Evolutionary conservation across 75 land plant species (phyloP).

Genomic region (Chamaecyparis obtusa): DNA sequence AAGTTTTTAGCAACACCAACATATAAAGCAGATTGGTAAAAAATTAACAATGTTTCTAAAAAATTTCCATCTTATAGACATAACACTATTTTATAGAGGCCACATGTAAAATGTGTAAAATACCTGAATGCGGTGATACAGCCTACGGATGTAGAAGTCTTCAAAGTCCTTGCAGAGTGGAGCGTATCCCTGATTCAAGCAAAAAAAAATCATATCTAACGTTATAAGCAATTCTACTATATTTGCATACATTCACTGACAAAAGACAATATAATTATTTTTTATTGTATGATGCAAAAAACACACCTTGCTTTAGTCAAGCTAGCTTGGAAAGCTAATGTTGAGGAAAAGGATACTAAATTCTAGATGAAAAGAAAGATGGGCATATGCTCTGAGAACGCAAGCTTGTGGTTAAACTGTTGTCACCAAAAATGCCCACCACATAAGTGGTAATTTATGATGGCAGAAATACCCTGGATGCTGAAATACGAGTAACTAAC

Average conservation of each 20-base stretch:
- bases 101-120: not conserved
- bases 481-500: not conserved
- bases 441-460: not conserved
- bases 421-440: not conserved
- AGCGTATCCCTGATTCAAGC: constrained; percentile 80
- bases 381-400: not conserved
- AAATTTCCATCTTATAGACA: not conserved
- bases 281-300: not conserved
- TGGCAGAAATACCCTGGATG: not conserved
- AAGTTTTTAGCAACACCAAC: not conserved
- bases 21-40: not conserved
- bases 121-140: constrained; percentile 94
- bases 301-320: not conserved
- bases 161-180: constrained; percentile 92
- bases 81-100: not conserved
- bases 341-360: not conserved
- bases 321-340: not conserved
- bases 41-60: not conserved
- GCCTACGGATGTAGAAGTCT: constrained; percentile 88
- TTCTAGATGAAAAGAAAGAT: not conserved
- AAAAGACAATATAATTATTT: not conserved
- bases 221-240: not conserved
- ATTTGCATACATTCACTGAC: not conserved
- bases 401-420: not conserved
- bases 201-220: not conserved